Conservation (phyloP, 192 early-diverging fungal species). For the Coemansia sp. region DNA sequence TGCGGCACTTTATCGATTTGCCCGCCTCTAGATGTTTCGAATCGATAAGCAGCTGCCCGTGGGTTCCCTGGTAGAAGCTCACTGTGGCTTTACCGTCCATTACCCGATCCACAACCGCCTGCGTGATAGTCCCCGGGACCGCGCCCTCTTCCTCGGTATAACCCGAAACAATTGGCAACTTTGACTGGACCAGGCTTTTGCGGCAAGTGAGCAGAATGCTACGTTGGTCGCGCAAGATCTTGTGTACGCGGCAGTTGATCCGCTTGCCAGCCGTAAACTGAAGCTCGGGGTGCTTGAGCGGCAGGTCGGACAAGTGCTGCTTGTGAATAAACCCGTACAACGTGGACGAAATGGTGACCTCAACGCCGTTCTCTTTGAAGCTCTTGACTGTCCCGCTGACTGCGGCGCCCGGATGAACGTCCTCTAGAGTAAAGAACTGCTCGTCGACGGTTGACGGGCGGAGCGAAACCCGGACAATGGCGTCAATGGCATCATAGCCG, state of each 20-base stretch:
- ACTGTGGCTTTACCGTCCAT: slow-evolving; percentile 69
- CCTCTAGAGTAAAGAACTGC: slow-evolving; percentile 61
- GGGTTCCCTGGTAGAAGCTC: slow-evolving; percentile 71
- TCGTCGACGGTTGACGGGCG: slow-evolving; percentile 66
- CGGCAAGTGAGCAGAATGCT: slow-evolving; percentile 72
- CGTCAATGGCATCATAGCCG: slow-evolving; percentile 72
- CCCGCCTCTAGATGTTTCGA: slow-evolving; percentile 57
- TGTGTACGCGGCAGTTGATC: slow-evolving; percentile 71
- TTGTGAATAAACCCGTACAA: slow-evolving; percentile 70
- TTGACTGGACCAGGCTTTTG: slow-evolving; percentile 67
- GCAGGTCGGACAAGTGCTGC: slow-evolving; percentile 70
- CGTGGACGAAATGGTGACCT: slow-evolving; percentile 54
- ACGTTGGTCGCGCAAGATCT: slow-evolving; percentile 51
- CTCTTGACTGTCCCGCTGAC: slow-evolving; percentile 52
- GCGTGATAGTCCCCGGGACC: slow-evolving; percentile 56
- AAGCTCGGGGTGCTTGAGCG: slow-evolving; percentile 62
- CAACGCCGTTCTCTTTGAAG: slow-evolving; percentile 54
- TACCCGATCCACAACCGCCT: slow-evolving; percentile 28
- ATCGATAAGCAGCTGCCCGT: slow-evolving; percentile 58
- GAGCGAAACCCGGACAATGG: slow-evolving; percentile 67
- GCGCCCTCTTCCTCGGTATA: slow-evolving; percentile 54
- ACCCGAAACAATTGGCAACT: slow-evolving; percentile 60
- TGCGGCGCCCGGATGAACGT: slow-evolving; percentile 49
- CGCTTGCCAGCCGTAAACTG: slow-evolving; percentile 69
- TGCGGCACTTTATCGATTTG: slow-evolving; percentile 71